Conservation (phyloP, 805 yeast species). For the Wickerhamiella sergipiensis region DNA sequence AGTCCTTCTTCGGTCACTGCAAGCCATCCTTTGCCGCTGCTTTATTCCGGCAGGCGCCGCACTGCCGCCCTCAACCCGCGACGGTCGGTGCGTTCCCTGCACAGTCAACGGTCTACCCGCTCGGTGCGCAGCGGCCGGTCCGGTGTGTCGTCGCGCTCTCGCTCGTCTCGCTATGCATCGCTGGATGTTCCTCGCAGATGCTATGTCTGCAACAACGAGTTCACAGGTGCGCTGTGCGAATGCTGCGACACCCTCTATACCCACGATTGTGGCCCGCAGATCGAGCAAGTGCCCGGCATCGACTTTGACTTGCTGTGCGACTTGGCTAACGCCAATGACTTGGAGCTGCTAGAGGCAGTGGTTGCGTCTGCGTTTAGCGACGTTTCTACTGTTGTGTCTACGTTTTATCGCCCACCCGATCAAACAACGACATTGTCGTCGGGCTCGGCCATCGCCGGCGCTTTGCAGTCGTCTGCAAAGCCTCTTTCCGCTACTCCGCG, state of each 20-base stretch:
- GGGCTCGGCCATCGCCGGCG: background rate
- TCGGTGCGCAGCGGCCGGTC: conserved; percentile 7
- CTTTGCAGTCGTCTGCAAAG: background rate
- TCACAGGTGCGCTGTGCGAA: conserved; percentile 10
- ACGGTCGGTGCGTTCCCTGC: conserved; percentile 1
- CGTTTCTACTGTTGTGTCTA: conserved; percentile 9
- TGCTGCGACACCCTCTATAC: conserved; percentile 15
- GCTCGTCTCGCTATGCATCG: background rate
- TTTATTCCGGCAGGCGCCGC: conserved; percentile 1
- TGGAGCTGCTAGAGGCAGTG: conserved; percentile 14
- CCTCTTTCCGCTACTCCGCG: background rate
- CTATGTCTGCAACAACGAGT: conserved; percentile 13
- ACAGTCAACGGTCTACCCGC: background rate
- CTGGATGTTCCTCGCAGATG: conserved; percentile 3
- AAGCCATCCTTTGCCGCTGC: background rate
- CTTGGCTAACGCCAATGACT: conserved; percentile 12
- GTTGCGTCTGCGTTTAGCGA: conserved; percentile 13
- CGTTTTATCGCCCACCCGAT: conserved; percentile 6
- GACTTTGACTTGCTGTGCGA: conserved; percentile 15
- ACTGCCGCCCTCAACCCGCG: conserved; percentile 2
- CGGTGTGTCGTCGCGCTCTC: conserved; percentile 1
- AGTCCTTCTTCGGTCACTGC: background rate
- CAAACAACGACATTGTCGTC: background rate
- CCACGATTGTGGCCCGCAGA: background rate
- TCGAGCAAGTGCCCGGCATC: conserved; percentile 4